Evolutionary conservation across 2,329 filamentous ascomycete genomes (phyloP).

Genomic region (Fusarium austroafricanum): DNA sequence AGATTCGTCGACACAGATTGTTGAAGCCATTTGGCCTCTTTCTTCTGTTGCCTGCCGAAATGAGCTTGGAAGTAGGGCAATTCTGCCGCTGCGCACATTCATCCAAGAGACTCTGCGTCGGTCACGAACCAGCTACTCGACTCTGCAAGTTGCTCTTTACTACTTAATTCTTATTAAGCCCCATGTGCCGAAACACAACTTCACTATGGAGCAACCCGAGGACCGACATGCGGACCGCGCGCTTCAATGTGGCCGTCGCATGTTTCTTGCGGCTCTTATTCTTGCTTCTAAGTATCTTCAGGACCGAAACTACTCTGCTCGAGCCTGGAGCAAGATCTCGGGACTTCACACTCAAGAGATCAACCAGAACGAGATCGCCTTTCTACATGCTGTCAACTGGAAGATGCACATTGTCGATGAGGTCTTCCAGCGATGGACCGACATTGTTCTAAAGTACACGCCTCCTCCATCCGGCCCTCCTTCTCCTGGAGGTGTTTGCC

Average conservation of each 20-base stretch:
- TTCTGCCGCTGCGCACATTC: conserved; percentile 91
- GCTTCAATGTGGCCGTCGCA: conserved; percentile 93
- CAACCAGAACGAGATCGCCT: conserved; percentile 95
- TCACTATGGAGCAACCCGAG: conserved; percentile 85
- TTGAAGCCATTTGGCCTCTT: conserved; percentile 96
- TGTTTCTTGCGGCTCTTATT: conserved; percentile 96
- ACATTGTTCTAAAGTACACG: conserved; percentile 88
- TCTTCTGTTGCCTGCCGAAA: conserved; percentile 82
- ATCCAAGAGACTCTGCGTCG: conserved; percentile 97
- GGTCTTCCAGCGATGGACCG: conserved; percentile 92
- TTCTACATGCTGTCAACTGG: conserved; percentile 91
- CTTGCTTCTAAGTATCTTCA: conserved; percentile 98
- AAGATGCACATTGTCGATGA: conserved; percentile 92
- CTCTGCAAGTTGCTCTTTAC: conserved; percentile 94
- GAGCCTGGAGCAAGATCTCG: conserved; percentile 99
- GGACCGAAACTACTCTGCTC: conserved; percentile 96
- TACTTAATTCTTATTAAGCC: conserved; percentile 95
- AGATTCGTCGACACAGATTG: conserved; percentile 98
- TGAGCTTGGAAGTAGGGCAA: conserved; percentile 78
- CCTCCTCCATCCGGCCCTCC: conserved; percentile 72
- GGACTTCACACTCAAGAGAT: conserved; percentile 94
- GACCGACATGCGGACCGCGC: conserved; percentile 79
- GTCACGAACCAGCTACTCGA: conserved; percentile 97
- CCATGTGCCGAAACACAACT: conserved; percentile 84
- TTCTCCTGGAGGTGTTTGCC: conserved; percentile 61